Conservation (phyloP, 2,329 filamentous ascomycete genomes). For the Falciphora oryzae region DNA sequence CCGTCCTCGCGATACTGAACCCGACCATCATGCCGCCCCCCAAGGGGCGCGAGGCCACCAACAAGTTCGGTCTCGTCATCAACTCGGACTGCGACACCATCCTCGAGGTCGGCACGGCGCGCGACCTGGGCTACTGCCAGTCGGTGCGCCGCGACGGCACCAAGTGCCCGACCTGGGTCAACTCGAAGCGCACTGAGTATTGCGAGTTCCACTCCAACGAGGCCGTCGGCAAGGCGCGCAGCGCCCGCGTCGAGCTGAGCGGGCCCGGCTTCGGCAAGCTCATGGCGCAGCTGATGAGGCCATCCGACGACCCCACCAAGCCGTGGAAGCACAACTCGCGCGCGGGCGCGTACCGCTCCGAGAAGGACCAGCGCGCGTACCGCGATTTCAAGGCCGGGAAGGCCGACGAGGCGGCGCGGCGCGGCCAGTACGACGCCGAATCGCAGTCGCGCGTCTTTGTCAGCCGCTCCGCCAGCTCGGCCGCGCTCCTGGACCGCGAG, state of each 20-base stretch:
- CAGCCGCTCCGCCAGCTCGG: slow-evolving; percentile 42
- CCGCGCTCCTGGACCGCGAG: slow-evolving; percentile 61
- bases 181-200: slow-evolving; percentile 79
- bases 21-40: slow-evolving; percentile 86
- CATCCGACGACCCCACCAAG: neutral
- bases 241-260: slow-evolving; percentile 73
- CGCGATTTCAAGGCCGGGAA: slow-evolving; percentile 12
- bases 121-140: slow-evolving; percentile 87
- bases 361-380: slow-evolving; percentile 18
- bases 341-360: neutral
- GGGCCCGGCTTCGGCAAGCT: slow-evolving; percentile 48
- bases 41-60: slow-evolving; percentile 66
- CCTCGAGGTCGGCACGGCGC: slow-evolving; percentile 77
- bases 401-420: slow-evolving; percentile 12
- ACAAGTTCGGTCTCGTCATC: slow-evolving; percentile 79
- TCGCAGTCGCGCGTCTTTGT: slow-evolving; percentile 54
- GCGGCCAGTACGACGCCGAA: slow-evolving; percentile 45
- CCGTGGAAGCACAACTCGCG: slow-evolving; percentile 7
- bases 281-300: neutral
- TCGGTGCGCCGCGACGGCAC: slow-evolving; percentile 78
- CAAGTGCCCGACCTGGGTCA: slow-evolving; percentile 77
- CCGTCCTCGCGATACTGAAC: slow-evolving; percentile 86
- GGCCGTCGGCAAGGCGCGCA: slow-evolving; percentile 62
- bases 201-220: slow-evolving; percentile 91
- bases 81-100: slow-evolving; percentile 83